Percentiles rank a stretch among this genome's conserved stretches.
Evolutionary conservation across 1,139 yeast genomes (phyloP).

Genomic region (Zhuliangozyma blackwelliae): DNA sequence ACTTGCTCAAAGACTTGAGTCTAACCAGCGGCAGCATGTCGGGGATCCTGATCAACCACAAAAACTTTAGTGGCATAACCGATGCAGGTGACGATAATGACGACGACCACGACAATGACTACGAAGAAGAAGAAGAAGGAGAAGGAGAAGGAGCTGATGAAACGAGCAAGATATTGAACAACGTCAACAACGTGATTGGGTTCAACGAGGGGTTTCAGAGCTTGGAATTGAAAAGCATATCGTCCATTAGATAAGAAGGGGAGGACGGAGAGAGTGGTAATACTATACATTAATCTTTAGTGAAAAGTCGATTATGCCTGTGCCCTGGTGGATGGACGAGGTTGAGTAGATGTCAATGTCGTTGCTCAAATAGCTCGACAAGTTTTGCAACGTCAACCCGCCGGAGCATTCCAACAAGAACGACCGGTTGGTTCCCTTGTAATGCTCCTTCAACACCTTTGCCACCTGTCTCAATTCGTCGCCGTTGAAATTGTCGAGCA

Average conservation of each 20-base stretch:
- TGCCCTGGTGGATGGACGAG: constrained; percentile 90
- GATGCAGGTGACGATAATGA: constrained; percentile 6
- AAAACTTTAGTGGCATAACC: constrained; percentile 7
- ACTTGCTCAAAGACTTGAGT: constrained; percentile 27
- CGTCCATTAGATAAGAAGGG: constrained; percentile 34
- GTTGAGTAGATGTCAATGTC: constrained; percentile 90
- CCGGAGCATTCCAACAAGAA: constrained; percentile 89
- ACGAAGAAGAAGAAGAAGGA: constrained; percentile 8
- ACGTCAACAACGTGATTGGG: constrained; percentile 40
- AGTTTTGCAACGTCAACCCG: constrained; percentile 71
- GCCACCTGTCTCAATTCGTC: constrained; percentile 67
- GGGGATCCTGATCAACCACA: constrained; percentile 27
- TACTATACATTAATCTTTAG: constrained; percentile 54
- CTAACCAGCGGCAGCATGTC: constrained; percentile 24
- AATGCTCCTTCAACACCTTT: constrained; percentile 50
- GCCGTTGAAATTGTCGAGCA: constrained; percentile 87
- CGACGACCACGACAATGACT: constrained; percentile 9
- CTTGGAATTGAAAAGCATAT: constrained; percentile 32
- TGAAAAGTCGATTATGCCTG: constrained; percentile 75
- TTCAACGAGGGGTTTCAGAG: constrained; percentile 43
- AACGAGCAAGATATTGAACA: constrained; percentile 23
- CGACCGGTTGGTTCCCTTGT: constrained; percentile 45
- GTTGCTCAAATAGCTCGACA: constrained; percentile 61
- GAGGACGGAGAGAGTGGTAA: neutral
- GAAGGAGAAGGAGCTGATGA: constrained; percentile 5